A percentile compares a stretch with the other conserved stretches of the same genome.
Conservation (phyloP, 108 stramenopile genomes). For the Pseudonitzschia delicatissima region DNA sequence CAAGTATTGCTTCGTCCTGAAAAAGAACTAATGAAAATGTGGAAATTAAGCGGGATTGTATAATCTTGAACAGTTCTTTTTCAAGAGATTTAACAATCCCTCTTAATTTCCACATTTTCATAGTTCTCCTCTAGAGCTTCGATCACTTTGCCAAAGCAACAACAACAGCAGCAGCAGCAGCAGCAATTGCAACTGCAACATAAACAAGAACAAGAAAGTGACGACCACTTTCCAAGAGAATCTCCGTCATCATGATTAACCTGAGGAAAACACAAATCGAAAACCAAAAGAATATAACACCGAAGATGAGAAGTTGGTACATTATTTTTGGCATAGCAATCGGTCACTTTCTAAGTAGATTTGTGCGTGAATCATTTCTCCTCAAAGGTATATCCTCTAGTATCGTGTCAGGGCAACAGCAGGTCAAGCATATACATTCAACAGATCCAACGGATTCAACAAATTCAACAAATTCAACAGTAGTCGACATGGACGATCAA, state of each 20-base stretch:
- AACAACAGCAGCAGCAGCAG: neutral
- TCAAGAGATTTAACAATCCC: too few species aligned
- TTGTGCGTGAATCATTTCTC: neutral
- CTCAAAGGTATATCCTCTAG: neutral
- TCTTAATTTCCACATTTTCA: too few species aligned
- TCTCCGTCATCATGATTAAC: neutral
- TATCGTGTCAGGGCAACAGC: constrained; percentile 1
- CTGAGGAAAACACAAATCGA: too few species aligned
- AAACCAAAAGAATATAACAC: neutral
- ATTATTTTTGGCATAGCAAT: neutral
- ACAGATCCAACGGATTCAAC: neutral
- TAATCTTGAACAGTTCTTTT: too few species aligned
- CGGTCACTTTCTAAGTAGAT: neutral
- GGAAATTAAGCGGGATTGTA: too few species aligned
- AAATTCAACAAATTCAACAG: too few species aligned
- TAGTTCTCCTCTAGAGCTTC: too few species aligned
- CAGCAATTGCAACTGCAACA: constrained; percentile 2
- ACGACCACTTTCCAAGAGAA: neutral
- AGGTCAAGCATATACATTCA: neutral
- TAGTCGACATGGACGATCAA: neutral
- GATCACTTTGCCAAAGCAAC: too few species aligned
- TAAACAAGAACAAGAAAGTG: neutral
- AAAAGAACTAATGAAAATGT: too few species aligned
- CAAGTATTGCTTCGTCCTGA: too few species aligned
- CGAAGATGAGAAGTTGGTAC: neutral